These are phyloP conservation scores for Phylloporus sp. DNA, from an alignment of 768 basidiomycete genomes.

Conservation along the genomic window DNA sequence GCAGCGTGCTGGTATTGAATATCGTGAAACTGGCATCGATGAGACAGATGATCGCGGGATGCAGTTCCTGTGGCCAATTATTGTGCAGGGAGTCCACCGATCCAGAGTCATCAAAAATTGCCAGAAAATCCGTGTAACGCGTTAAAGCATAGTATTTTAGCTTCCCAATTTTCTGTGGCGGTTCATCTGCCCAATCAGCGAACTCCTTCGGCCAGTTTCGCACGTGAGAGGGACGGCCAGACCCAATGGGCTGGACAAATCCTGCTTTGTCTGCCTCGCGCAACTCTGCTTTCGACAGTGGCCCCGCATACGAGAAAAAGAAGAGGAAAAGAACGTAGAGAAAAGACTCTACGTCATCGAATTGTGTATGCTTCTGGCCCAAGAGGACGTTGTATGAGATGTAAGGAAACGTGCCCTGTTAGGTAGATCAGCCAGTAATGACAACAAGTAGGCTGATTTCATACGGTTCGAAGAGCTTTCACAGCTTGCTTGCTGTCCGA, in stretches of 20 bases:
- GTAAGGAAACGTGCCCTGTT: neutral
- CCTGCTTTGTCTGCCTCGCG: neutral
- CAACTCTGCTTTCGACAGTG: neutral
- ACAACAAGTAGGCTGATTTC: neutral
- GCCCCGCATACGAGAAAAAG: conserved; percentile 2
- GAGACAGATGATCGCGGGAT: neutral
- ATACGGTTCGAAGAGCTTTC: neutral
- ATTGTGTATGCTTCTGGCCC: neutral
- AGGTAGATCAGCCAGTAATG: neutral
- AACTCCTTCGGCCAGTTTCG: neutral
- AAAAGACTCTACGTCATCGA: conserved; percentile 1
- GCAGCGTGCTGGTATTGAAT: neutral
- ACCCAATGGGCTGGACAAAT: neutral
- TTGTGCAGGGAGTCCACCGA: neutral
- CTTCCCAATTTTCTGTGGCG: no score
- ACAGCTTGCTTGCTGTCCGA: neutral
- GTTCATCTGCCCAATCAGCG: neutral
- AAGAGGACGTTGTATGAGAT: neutral
- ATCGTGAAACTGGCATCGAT: neutral
- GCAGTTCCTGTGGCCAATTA: neutral
- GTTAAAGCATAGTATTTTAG: neutral
- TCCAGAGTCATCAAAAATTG: no score
- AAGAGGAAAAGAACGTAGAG: neutral
- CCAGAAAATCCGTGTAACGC: no score
- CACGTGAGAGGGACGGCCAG: neutral